These are phyloP conservation scores for Populus pruinosa DNA, from an alignment of 345 rosid species.

Conservation along the genomic window DNA sequence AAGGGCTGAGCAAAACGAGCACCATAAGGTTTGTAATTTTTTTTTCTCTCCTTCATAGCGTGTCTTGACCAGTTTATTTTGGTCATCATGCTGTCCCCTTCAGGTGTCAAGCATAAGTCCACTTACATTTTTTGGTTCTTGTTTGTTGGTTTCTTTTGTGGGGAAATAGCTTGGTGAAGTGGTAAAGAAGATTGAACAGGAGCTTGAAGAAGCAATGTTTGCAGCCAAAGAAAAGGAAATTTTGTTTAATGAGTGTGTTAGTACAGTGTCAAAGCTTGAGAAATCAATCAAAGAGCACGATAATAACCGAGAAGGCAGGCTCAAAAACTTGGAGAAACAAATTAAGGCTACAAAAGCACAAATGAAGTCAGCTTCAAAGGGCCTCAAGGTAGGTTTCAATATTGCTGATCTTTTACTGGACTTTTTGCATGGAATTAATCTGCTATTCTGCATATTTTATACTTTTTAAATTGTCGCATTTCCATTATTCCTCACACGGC, in stretches of 20 bases:
- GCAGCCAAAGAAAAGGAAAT: constrained; percentile 63
- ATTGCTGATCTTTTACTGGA: not conserved
- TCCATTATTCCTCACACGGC: not conserved
- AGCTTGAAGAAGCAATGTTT: constrained; percentile 66
- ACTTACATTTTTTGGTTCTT: constrained; percentile 8
- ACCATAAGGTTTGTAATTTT: constrained; percentile 65
- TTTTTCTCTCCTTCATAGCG: constrained; percentile 2
- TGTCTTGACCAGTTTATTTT: constrained; percentile 6
- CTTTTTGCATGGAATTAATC: not conserved
- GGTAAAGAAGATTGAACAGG: constrained; percentile 77
- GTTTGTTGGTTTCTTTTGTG: not conserved
- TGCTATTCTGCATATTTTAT: not conserved
- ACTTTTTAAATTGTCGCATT: not conserved
- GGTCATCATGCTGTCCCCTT: constrained; percentile 1
- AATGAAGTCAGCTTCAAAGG: constrained; percentile 71
- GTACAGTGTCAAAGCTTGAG: constrained; percentile 56
- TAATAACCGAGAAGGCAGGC: constrained; percentile 71
- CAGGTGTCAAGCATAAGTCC: constrained; percentile 1
- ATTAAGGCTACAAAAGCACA: constrained; percentile 63
- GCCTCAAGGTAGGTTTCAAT: constrained; percentile 58
- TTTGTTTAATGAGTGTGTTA: constrained; percentile 49
- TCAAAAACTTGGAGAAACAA: constrained; percentile 72
- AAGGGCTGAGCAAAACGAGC: constrained; percentile 96
- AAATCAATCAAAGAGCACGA: constrained; percentile 79
- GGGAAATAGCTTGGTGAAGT: constrained; percentile 65